phyloP scores from a whole-genome alignment of 352 stramenopile species.

The Phytopythium chamaehyphon region DNA sequence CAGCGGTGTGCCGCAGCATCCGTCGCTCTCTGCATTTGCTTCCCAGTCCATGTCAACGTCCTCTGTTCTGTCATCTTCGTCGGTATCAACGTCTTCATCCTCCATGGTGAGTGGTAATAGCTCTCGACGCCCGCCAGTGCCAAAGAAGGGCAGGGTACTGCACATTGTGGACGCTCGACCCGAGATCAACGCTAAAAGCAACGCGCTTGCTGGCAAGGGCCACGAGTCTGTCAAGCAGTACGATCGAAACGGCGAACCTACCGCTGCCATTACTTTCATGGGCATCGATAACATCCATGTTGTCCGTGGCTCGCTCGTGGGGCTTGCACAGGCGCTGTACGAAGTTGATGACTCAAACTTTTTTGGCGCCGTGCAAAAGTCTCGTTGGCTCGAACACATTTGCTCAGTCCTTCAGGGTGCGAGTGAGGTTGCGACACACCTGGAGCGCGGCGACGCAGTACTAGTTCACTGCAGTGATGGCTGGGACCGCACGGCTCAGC shows the following conservation, averaged over 20 bases:
- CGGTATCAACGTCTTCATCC: neutral
- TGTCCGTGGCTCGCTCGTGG: conserved; percentile 67
- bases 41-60: neutral
- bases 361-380: conserved; percentile 81
- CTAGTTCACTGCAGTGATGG: conserved; percentile 85
- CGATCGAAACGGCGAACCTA: conserved; percentile 64
- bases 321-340: conserved; percentile 68
- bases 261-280: conserved; percentile 82
- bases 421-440: conserved; percentile 63
- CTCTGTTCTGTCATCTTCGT: neutral
- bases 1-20: neutral
- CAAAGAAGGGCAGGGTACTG: conserved; percentile 71
- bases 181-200: conserved; percentile 89
- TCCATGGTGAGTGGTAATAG: neutral
- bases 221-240: conserved; percentile 89
- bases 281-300: conserved; percentile 88
- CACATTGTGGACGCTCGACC: conserved; percentile 90
- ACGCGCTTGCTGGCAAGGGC: conserved; percentile 87
- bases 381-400: conserved; percentile 80
- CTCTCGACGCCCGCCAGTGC: conserved; percentile 10
- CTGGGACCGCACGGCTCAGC: conserved; percentile 80
- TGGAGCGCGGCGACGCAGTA: conserved; percentile 73
- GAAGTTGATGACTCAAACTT: conserved; percentile 86
- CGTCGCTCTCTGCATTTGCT: neutral
- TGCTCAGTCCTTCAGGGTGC: conserved; percentile 74